Conservation (phyloP, 2,329 filamentous ascomycete genomes). For the Scolecobasidium constrictum region DNA sequence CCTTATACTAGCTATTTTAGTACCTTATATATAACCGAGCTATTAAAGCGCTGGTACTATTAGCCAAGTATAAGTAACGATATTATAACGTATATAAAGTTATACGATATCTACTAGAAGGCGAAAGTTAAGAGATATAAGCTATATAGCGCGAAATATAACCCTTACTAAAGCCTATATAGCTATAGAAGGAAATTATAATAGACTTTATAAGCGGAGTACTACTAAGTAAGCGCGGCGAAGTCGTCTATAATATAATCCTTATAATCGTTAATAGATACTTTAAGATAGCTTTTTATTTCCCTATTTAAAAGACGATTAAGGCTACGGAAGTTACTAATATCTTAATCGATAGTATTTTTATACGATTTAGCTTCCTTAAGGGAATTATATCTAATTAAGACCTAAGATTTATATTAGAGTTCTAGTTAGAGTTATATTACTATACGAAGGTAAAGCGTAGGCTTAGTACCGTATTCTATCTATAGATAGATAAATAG, state of each 20-base stretch:
- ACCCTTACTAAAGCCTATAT: neutral
- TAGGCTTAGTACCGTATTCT: neutral
- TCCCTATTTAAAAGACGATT: neutral
- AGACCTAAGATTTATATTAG: neutral
- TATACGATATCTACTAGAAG: neutral
- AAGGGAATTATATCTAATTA: slow-evolving; percentile 3
- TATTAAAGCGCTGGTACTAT: neutral
- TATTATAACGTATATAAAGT: slow-evolving; percentile 1
- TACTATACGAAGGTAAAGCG: neutral
- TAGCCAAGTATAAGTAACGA: neutral
- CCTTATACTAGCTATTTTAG: slow-evolving; percentile 2
- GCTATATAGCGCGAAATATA: neutral
- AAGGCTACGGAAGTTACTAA: neutral
- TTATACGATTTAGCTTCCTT: neutral
- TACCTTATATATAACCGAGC: neutral
- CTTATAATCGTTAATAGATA: slow-evolving; percentile 3
- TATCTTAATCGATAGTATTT: neutral
- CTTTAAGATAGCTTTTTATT: slow-evolving; percentile 4
- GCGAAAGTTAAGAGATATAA: neutral
- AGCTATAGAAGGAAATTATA: slow-evolving; percentile 4
- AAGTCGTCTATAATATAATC: slow-evolving; percentile 2
- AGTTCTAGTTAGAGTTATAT: neutral
- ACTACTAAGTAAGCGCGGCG: neutral
- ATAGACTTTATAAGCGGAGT: slow-evolving; percentile 4
- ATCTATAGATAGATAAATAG: slow-evolving; percentile 3